Evolutionary conservation across 2,329 filamentous ascomycete genomes (phyloP), one percentile per base, ranked within the genome.

Genomic region (Epichloe uncinata): DNA sequence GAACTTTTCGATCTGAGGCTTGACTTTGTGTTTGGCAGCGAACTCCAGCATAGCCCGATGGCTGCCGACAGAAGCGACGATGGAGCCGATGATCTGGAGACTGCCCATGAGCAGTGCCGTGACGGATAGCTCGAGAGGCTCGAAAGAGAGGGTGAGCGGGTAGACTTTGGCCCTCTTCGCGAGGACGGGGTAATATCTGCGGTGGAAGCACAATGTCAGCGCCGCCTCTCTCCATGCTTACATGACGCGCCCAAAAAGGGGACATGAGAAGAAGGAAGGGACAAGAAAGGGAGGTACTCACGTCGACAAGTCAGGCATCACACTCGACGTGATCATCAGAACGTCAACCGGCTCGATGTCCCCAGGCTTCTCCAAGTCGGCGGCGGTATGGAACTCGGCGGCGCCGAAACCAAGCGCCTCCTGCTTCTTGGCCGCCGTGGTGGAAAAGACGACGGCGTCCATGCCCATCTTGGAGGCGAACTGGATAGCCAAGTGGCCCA

Each of bases 381-480:
- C 36, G 20, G 42, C 26, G 11, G 48, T 33, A 18, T 34, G 30
- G 42, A 45, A 69, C 53, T 62, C 59, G 52, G 62, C 58, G 11
- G 64, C 66, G 7, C 66, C 66, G 3, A 69, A 60, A 34, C 55
- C 50, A 15, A 51, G 36, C 5, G 65, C 63, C 50, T 66, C 60
- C 1, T 56, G 54, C 61, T 76, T 77, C 71, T 87, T 87, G 58
- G 66, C 70, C 50, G 82, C 76, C 2, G 73, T 74, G 8, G 77
- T 71, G 2, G 76, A 81, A 54, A 86, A 73, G 8, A 84, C 82
- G 37, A 82, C 73, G 12, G 84, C 78, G 35, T 76, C 71, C 64
- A 73, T 81, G 26, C 82, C 82, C 76, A 84, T 81, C 69, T 82
- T 82, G 41, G 73, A 68, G 0, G 81, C 81, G 48, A 52, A 57